Percentiles rank a stretch among this genome's conserved stretches.
These are phyloP conservation scores for Torulaspora indica DNA, from an alignment of 805 yeast species.

Conservation along the genomic window DNA sequence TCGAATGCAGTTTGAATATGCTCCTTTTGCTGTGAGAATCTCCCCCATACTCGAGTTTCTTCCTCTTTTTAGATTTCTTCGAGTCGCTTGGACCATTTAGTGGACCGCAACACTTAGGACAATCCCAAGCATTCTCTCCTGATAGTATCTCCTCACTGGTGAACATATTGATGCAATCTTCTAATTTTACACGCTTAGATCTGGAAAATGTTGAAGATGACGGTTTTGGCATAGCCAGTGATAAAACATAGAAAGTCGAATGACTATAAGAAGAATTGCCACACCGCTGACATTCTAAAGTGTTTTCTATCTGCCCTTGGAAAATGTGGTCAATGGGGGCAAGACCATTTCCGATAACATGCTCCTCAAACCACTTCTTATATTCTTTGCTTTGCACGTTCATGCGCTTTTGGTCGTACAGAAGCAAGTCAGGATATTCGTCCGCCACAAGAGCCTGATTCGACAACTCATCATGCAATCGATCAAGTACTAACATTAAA, in stretches of 20 bases:
- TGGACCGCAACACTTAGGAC: constrained; percentile 56
- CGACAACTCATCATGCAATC: constrained; percentile 61
- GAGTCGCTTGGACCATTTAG: constrained; percentile 8
- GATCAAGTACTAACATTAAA: constrained; percentile 58
- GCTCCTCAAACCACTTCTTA: constrained; percentile 53
- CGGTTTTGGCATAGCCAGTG: constrained; percentile 55
- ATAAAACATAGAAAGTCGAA: constrained; percentile 56
- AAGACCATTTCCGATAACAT: constrained; percentile 52
- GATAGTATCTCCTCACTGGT: constrained; percentile 59
- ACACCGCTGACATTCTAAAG: constrained; percentile 60
- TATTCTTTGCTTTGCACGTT: constrained; percentile 45
- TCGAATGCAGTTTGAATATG: constrained; percentile 20
- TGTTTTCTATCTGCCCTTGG: constrained; percentile 70
- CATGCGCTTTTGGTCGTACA: constrained; percentile 32
- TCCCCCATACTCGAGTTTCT: constrained; percentile 6
- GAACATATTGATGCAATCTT: constrained; percentile 60
- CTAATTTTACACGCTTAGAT: constrained; percentile 41
- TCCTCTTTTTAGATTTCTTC: constrained; percentile 29
- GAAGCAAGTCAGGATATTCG: constrained; percentile 39
- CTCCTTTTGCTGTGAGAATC: constrained; percentile 25
- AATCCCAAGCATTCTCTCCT: constrained; percentile 80
- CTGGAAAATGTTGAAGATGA: constrained; percentile 25
- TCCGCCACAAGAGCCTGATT: constrained; percentile 37
- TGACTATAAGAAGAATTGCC: constrained; percentile 56
- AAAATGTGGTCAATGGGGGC: constrained; percentile 63